phyloP scores from a whole-genome alignment of 495 filamentous ascomycete species.

The Pyrenopolyporus hunteri region DNA sequence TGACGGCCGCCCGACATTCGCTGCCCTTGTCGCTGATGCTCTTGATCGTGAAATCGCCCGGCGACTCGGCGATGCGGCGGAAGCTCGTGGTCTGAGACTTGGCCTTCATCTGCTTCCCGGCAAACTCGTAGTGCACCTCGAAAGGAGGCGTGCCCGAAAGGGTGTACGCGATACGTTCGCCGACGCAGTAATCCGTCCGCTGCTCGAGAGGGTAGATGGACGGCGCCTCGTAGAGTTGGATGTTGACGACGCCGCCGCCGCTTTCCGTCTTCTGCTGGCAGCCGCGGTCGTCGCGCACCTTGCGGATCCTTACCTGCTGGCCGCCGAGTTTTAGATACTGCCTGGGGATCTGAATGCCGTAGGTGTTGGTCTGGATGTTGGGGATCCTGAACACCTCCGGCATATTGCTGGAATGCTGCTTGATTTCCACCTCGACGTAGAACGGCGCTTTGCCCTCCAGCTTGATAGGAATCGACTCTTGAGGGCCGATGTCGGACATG shows the following conservation, averaged over 20 bases:
- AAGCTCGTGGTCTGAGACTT: conserved; percentile 77
- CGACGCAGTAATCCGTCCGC: conserved; percentile 91
- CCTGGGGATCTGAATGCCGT: conserved; percentile 83
- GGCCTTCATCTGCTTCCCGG: conserved; percentile 77
- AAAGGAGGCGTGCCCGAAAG: conserved; percentile 89
- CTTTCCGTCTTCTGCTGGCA: conserved; percentile 75
- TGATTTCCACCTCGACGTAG: conserved; percentile 86
- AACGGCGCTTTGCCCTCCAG: conserved; percentile 88
- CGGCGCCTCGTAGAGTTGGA: conserved; percentile 89
- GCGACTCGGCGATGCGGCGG: conserved; percentile 86
- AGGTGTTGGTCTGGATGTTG: conserved; percentile 71
- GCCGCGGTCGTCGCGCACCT: conserved; percentile 82
- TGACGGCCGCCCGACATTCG: conserved; percentile 77
- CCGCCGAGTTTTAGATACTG: conserved; percentile 80
- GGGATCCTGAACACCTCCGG: conserved; percentile 80
- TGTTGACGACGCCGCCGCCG: conserved; percentile 74
- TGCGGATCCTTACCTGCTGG: conserved; percentile 84
- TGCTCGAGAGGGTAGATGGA: conserved; percentile 85
- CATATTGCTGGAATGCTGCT: conserved; percentile 79
- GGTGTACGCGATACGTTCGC: conserved; percentile 88
- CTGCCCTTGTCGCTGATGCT: conserved; percentile 81
- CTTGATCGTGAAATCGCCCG: conserved; percentile 86
- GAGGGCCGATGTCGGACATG: conserved; percentile 76
- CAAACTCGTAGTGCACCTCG: conserved; percentile 89
- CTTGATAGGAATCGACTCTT: conserved; percentile 84